Evolutionary conservation across 768 basidiomycete genomes (phyloP).

Genomic region (Bullera alba): DNA sequence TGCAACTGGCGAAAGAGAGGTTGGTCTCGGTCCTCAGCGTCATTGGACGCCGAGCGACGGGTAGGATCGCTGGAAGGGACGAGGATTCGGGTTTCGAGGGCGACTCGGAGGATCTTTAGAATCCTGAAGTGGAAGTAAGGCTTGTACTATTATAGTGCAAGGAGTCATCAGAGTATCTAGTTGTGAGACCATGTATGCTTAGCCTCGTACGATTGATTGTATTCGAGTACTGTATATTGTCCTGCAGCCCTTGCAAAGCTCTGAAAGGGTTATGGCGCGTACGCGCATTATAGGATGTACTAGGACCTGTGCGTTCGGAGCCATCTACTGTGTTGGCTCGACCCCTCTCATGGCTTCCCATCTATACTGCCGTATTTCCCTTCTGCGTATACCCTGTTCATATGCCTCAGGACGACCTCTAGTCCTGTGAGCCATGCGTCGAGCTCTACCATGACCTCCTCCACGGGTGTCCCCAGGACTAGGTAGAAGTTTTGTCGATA

Average conservation of each 20-base stretch:
- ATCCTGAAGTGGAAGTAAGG: too few relatives aligned
- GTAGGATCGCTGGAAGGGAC: conserved; percentile 15
- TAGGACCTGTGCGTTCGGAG: too few relatives aligned
- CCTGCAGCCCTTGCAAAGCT: too few relatives aligned
- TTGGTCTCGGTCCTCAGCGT: conserved; percentile 28
- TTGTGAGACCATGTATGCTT: too few relatives aligned
- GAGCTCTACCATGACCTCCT: conserved; percentile 50
- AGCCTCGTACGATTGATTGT: too few relatives aligned
- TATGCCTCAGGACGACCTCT: conserved; percentile 48
- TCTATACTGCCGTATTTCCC: conserved; percentile 10
- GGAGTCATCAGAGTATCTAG: too few relatives aligned
- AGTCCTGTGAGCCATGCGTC: conserved; percentile 52
- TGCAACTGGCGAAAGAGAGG: conserved; percentile 26
- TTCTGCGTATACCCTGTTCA: conserved; percentile 48
- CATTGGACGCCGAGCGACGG: conserved; percentile 25
- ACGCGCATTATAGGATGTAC: too few relatives aligned
- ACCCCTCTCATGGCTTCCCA: conserved; percentile 1
- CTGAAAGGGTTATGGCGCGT: too few relatives aligned
- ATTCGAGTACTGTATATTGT: too few relatives aligned
- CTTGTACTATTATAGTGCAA: too few relatives aligned
- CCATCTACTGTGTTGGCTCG: too few relatives aligned
- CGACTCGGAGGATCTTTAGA: conserved; percentile 28
- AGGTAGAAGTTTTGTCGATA: conserved; percentile 54
- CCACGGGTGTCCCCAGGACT: conserved; percentile 51
- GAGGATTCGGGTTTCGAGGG: conserved; percentile 35